Conservation (phyloP, 495 filamentous ascomycete species). For the Xylaria curta region DNA sequence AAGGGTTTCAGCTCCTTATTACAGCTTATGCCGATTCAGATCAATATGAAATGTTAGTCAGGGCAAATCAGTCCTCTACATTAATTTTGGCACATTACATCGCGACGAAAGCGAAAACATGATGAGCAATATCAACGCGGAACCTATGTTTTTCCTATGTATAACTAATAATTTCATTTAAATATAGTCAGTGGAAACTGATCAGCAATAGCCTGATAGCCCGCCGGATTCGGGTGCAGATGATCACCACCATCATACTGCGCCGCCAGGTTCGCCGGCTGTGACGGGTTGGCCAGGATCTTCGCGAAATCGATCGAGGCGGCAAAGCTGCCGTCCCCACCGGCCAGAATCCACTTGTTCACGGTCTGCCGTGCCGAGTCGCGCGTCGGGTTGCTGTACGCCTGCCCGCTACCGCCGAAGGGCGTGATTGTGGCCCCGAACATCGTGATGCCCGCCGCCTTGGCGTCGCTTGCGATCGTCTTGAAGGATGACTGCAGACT, state of each 20-base stretch:
- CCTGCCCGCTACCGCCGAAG: slow-evolving; percentile 57
- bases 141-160: background rate
- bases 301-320: slow-evolving; percentile 68
- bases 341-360: slow-evolving; percentile 67
- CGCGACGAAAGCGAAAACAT: background rate
- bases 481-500: slow-evolving; percentile 62
- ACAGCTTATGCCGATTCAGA: background rate
- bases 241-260: slow-evolving; percentile 72
- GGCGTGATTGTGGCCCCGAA: slow-evolving; percentile 75
- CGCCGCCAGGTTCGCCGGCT: slow-evolving; percentile 50
- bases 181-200: slow-evolving; percentile 66
- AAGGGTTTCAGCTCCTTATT: background rate
- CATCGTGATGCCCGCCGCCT: slow-evolving; percentile 60
- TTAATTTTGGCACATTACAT: background rate
- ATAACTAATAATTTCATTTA: slow-evolving; percentile 6
- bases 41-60: background rate
- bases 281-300: slow-evolving; percentile 58
- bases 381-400: slow-evolving; percentile 61
- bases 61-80: background rate
- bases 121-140: background rate
- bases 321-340: slow-evolving; percentile 60
- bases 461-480: slow-evolving; percentile 64
- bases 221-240: slow-evolving; percentile 72
- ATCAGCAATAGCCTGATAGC: slow-evolving; percentile 67
- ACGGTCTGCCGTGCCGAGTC: slow-evolving; percentile 64